Conservation (phyloP, 805 yeast species). For the Grigorovia yakushimaensis region DNA sequence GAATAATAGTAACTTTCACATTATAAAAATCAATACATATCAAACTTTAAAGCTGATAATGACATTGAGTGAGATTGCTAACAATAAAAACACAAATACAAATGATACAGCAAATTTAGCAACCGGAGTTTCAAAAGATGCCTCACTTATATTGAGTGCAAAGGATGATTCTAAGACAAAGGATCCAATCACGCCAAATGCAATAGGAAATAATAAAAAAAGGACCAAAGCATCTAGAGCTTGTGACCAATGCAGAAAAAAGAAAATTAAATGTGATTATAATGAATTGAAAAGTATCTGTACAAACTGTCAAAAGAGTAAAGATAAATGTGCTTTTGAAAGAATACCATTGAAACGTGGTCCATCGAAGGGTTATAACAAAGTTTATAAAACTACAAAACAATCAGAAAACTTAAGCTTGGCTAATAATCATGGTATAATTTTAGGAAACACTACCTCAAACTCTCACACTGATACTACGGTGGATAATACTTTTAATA, state of each 20-base stretch:
- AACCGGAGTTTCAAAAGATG: background rate
- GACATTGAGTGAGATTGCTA: background rate
- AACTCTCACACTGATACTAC: no score
- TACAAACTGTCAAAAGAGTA: conserved; percentile 50
- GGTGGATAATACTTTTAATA: background rate
- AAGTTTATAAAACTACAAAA: conserved; percentile 8
- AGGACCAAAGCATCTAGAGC: conserved; percentile 70
- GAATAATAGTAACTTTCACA: background rate
- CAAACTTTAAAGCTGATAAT: background rate
- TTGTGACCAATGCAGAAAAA: conserved; percentile 70
- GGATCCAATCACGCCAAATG: background rate
- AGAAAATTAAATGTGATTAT: conserved; percentile 65
- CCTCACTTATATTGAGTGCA: background rate
- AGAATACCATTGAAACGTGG: conserved; percentile 71
- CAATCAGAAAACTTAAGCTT: background rate
- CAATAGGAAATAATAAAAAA: conserved; percentile 31
- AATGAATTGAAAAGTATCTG: conserved; percentile 46
- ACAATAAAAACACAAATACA: background rate
- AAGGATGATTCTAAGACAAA: background rate
- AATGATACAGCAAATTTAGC: background rate
- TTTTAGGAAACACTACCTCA: no score
- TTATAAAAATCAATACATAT: no score
- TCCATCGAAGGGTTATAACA: conserved; percentile 63
- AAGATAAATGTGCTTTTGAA: conserved; percentile 56
- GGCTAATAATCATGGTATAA: background rate